Evolutionary conservation across 768 basidiomycete genomes (phyloP).

Genomic region (Leccinum incarnatum): DNA sequence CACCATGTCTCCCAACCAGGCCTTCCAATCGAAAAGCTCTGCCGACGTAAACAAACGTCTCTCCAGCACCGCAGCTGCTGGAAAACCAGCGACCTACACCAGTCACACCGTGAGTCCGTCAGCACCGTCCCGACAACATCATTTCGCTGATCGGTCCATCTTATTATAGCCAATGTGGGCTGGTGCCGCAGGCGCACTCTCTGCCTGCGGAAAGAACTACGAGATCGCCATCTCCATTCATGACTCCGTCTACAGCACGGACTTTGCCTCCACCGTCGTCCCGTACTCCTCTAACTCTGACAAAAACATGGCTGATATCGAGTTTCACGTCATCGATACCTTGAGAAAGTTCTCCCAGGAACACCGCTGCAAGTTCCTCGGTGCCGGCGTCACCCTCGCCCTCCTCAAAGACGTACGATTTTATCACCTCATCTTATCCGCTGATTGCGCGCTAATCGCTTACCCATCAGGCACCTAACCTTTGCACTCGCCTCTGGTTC

Average conservation of each 20-base stretch:
- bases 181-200: constrained; percentile 63
- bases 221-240: constrained; percentile 80
- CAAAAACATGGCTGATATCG: constrained; percentile 59
- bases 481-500: constrained; percentile 84
- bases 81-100: constrained; percentile 57
- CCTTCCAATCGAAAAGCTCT: constrained; percentile 66
- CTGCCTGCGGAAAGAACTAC: constrained; percentile 57
- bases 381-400: constrained; percentile 71
- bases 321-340: constrained; percentile 59
- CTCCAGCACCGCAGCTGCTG: constrained; percentile 48
- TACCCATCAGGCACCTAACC: constrained; percentile 57
- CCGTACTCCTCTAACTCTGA: constrained; percentile 50
- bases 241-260: constrained; percentile 82
- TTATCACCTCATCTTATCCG: constrained; percentile 12
- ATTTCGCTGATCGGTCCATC: constrained; percentile 8
- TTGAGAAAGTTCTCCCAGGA: constrained; percentile 70
- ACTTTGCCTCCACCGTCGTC: constrained; percentile 61
- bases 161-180: constrained; percentile 80
- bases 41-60: constrained; percentile 64
- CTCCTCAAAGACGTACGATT: constrained; percentile 63
- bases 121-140: not conserved
- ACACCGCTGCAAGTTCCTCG: constrained; percentile 85
- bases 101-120: constrained; percentile 58
- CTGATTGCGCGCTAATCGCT: constrained; percentile 20
- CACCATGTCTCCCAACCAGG: constrained; percentile 51